phyloP scores from a whole-genome alignment of 495 filamentous ascomycete species.

The Astrocystis sublimbata region DNA sequence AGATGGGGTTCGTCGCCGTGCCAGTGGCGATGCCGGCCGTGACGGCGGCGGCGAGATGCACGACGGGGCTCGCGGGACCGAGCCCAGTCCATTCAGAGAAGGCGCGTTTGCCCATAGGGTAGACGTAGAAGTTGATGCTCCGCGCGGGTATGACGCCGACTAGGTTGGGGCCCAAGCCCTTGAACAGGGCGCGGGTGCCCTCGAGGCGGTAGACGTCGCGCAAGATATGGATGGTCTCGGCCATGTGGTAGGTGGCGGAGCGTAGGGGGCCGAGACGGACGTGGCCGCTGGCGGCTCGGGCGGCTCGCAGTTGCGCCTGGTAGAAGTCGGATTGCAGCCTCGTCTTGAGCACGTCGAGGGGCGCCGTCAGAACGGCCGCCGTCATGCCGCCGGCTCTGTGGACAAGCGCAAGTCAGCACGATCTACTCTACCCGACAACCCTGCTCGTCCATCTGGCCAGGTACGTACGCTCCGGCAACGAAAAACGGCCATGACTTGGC shows the following conservation, averaged over 20 bases:
- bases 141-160: constrained; percentile 84
- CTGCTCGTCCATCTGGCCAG: not conserved
- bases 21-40: constrained; percentile 76
- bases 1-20: constrained; percentile 89
- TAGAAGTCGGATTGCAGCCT: constrained; percentile 90
- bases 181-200: constrained; percentile 83
- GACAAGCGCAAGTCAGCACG: constrained; percentile 9
- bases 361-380: constrained; percentile 78
- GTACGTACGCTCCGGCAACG: constrained; percentile 77
- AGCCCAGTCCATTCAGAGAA: constrained; percentile 65
- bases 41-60: constrained; percentile 73
- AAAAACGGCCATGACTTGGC: constrained; percentile 87
- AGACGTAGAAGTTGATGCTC: constrained; percentile 85
- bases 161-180: constrained; percentile 84
- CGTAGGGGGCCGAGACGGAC: constrained; percentile 47
- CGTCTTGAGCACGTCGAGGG: constrained; percentile 88
- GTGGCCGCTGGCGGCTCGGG: constrained; percentile 42
- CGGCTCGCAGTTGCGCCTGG: constrained; percentile 62
- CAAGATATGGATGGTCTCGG: constrained; percentile 81
- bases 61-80: constrained; percentile 64
- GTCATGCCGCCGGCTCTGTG: constrained; percentile 83
- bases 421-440: not conserved
- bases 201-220: constrained; percentile 72
- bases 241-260: constrained; percentile 60
- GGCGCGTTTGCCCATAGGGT: constrained; percentile 83